Evolutionary conservation across 2,329 filamentous ascomycete species (phyloP).

Genomic region (Diaporthe citrichinensis): DNA sequence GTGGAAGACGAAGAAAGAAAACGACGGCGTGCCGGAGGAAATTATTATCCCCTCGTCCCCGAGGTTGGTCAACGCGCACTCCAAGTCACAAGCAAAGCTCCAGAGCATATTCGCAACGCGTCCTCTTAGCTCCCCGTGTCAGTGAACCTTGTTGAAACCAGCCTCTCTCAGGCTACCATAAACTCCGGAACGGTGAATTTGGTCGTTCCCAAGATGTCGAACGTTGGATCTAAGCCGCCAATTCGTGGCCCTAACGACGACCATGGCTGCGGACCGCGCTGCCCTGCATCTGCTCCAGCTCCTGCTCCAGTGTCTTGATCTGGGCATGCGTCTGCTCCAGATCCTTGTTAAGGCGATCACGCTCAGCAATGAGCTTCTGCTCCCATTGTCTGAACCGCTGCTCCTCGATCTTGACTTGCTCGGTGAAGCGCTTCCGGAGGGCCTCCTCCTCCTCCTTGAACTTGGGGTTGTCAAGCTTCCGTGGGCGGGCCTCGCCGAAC

Average conservation of each 20-base stretch:
- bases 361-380: constrained; percentile 99
- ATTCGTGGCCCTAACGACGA: constrained; percentile 75
- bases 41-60: constrained; percentile 32
- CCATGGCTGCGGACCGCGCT: constrained; percentile 91
- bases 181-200: constrained; percentile 30
- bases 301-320: constrained; percentile 91
- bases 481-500: constrained; percentile 95
- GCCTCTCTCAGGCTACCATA: constrained; percentile 35
- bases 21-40: constrained; percentile 40
- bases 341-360: constrained; percentile 99
- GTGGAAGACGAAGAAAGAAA: constrained; percentile 40
- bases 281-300: constrained; percentile 95
- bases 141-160: constrained; percentile 37
- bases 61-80: constrained; percentile 38
- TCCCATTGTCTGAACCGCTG: constrained; percentile 99
- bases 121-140: constrained; percentile 38
- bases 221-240: constrained; percentile 31
- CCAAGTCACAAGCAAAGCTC: constrained; percentile 38
- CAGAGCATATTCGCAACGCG: constrained; percentile 38
- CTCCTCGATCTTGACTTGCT: constrained; percentile 99
- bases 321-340: constrained; percentile 96
- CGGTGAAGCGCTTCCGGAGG: constrained; percentile 97
- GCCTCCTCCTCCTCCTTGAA: constrained; percentile 99
- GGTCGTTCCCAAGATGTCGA: constrained; percentile 32
- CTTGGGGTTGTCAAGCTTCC: constrained; percentile 99